Evolutionary conservation across 106 monocot species (phyloP).

Genomic region (Dendrobium catenatum): DNA sequence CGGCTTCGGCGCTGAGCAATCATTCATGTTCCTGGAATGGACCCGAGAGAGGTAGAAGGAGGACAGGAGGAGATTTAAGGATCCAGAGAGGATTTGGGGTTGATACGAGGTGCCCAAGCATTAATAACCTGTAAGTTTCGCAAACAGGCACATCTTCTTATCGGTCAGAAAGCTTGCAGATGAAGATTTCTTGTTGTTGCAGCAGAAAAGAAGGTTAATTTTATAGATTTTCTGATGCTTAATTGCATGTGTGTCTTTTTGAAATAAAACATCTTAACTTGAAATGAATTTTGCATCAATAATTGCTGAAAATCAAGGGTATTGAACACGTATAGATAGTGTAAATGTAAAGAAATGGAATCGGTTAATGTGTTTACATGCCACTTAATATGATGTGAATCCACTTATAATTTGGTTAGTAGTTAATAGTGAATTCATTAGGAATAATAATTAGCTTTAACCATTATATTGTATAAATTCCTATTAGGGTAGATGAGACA

Average conservation of each 20-base stretch:
- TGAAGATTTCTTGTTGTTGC: conserved; percentile 2
- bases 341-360: too few species aligned
- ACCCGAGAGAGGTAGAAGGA: background rate
- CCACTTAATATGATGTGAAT: too few species aligned
- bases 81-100: background rate
- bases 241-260: background rate
- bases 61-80: background rate
- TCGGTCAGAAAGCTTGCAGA: background rate
- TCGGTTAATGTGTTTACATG: too few species aligned
- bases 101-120: background rate
- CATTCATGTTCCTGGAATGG: background rate
- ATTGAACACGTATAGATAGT: too few species aligned
- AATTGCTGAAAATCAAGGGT: too few species aligned
- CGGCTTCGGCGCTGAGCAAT: conserved; percentile 4
- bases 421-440: too few species aligned
- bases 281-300: too few species aligned
- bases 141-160: background rate
- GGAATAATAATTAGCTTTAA: too few species aligned
- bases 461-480: too few species aligned
- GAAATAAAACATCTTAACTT: too few species aligned
- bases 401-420: too few species aligned
- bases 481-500: too few species aligned
- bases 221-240: background rate
- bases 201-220: background rate
- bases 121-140: background rate